Base-by-base conservation (phyloP, 768 basidiomycete genomes). In the Suillus luteus region DNA sequence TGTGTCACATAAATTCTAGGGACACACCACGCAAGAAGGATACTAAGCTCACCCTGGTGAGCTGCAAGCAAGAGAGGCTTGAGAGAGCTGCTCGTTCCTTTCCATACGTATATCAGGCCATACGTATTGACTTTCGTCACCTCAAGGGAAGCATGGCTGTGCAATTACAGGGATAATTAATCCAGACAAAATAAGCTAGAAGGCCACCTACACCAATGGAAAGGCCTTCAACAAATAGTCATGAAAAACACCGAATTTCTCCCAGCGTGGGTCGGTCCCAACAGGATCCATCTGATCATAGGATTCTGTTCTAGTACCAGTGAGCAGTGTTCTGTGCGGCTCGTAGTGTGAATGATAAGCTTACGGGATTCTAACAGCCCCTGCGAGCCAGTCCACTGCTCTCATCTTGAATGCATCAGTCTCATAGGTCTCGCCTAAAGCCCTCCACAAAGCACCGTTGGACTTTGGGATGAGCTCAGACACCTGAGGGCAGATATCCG, bases 81-180 rank as follows among this genome's bases (percentile, higher is more conserved):
- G 65, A 81, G 80, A 5, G 75, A 61, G 58, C 82, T 75, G 62
- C 68, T 65, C 15, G 79, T 79, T 31, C 87, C 88, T 51, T 81
- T 75, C 86, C 86, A 89, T 7, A 81, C 78, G 66, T 82, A 85
- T 2, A 90, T 75, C 12, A 89, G 76, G 0, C 84, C 89, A 58
- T 85, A 86, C 0, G 84, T 87, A 68, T 88, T 88, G 65, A 90
- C 82, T 66, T 82, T 84, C 3, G 83, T 83, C 62, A 89, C 74
- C 46, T 79, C 66, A 9, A 89, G 78, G 24, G 75, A 77, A 7
- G 80, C 65, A 68, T 88, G 84, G 19, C 85, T 86, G 27, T 57
- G 7, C 7, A 12, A 38, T 60, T 27, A 60, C 68, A 22, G 58
- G 33, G 43, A 35, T 33, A 10, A 31, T 49, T 14, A 12, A 3